Evolutionary conservation across 768 basidiomycete species (phyloP).

Genomic region (Xerocomus brunneocitrinus): DNA sequence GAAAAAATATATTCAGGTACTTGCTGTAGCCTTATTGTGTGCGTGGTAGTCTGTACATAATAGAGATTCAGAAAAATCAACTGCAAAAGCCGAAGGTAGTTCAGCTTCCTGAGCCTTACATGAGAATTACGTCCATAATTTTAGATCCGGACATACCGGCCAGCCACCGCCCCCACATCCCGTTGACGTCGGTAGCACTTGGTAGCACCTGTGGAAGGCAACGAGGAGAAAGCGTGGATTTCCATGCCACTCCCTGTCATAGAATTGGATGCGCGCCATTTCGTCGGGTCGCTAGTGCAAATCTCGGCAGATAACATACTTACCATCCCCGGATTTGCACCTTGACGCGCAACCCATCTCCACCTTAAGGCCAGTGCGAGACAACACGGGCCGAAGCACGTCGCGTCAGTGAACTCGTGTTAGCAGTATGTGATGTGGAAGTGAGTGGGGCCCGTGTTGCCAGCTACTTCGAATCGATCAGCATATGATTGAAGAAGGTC

Average conservation of each 20-base stretch:
- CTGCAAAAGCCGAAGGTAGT: too few species aligned
- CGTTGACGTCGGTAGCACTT: neutral
- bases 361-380: neutral
- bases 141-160: neutral
- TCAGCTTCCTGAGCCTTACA: neutral
- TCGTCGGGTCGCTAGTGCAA: conserved; percentile 1
- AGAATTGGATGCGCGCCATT: neutral
- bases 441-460: neutral
- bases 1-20: neutral
- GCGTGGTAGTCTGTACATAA: neutral
- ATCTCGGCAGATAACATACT: conserved; percentile 7
- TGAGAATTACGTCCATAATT: too few species aligned
- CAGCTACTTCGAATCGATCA: neutral
- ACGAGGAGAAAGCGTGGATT: neutral
- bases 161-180: neutral
- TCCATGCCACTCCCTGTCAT: neutral
- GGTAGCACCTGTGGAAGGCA: neutral
- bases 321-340: conserved; percentile 1
- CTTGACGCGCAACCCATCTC: neutral
- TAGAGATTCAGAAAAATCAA: too few species aligned
- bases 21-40: neutral
- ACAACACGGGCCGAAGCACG: neutral
- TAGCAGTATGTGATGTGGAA: neutral
- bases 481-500: neutral
- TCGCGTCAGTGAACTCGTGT: neutral